Evolutionary conservation across 2,329 filamentous ascomycete genomes (phyloP).

Genomic region (Sphaerulina musiva): DNA sequence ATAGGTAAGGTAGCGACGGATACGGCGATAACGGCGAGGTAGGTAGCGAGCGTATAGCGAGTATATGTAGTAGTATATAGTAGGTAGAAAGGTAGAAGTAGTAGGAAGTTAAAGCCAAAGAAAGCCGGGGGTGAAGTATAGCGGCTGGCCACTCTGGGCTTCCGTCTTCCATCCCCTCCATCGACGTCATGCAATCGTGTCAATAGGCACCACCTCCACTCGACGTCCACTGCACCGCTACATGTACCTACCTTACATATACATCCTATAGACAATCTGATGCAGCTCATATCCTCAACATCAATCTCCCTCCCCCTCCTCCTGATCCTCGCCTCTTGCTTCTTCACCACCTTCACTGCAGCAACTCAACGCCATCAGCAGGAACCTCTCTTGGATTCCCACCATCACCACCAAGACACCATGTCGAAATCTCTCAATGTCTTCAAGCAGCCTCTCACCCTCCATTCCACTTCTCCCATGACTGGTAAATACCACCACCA

Average conservation of each 20-base stretch:
- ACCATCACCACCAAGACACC: constrained; percentile 14
- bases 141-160: too few relatives aligned
- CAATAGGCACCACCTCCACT: neutral
- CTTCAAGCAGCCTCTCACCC: constrained; percentile 52
- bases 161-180: neutral
- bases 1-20: too few relatives aligned
- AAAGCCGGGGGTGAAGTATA: too few relatives aligned
- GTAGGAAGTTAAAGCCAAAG: too few relatives aligned
- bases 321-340: neutral
- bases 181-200: neutral
- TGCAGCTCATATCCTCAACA: neutral
- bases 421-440: constrained; percentile 41
- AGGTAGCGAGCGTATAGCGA: too few relatives aligned
- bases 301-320: neutral
- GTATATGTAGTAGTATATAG: too few relatives aligned
- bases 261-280: neutral
- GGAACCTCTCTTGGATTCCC: constrained; percentile 1
- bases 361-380: constrained; percentile 1
- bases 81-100: too few relatives aligned
- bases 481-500: constrained; percentile 32
- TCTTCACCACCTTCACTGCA: neutral
- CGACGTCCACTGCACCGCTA: too few relatives aligned
- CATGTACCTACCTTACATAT: too few relatives aligned
- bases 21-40: too few relatives aligned
- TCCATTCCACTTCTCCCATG: constrained; percentile 53